phyloP scores from a whole-genome alignment of 2,329 filamentous ascomycete species.

The Tolypocladium tundrense region DNA sequence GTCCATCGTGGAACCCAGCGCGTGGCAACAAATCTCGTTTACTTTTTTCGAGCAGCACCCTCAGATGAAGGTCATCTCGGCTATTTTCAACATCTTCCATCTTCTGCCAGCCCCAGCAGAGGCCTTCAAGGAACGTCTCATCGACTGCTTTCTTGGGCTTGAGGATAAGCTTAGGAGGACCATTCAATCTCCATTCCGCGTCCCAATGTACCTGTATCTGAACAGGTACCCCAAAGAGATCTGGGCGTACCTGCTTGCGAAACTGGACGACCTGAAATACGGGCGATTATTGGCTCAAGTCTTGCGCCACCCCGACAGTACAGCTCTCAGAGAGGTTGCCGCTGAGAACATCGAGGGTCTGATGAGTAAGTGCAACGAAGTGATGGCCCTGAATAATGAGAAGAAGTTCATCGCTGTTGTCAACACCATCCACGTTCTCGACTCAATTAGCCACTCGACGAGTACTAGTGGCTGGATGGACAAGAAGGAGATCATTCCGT shows the following conservation, averaged over 20 bases:
- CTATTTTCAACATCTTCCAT: constrained; percentile 95
- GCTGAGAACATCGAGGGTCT: constrained; percentile 64
- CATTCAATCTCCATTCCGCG: constrained; percentile 81
- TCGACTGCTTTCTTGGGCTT: constrained; percentile 81
- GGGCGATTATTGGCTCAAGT: constrained; percentile 88
- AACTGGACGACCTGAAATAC: constrained; percentile 74
- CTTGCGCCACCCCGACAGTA: constrained; percentile 64
- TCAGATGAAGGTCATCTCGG: constrained; percentile 88
- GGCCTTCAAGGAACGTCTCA: constrained; percentile 80
- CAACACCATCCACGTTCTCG: constrained; percentile 78
- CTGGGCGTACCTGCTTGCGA: constrained; percentile 68
- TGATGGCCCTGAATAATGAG: constrained; percentile 56
- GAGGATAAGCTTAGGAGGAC: constrained; percentile 80
- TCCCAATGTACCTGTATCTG: constrained; percentile 83
- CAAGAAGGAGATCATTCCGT: constrained; percentile 48
- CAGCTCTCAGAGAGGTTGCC: constrained; percentile 62
- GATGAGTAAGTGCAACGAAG: constrained; percentile 55
- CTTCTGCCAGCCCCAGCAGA: constrained; percentile 85
- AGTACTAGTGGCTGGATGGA: constrained; percentile 62
- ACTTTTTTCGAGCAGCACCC: constrained; percentile 86
- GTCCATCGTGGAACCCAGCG: constrained; percentile 69
- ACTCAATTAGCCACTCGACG: constrained; percentile 62
- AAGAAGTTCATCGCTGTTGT: constrained; percentile 61
- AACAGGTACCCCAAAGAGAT: constrained; percentile 87
- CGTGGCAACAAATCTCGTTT: constrained; percentile 85